Evolutionary conservation across 306 rosid genomes (phyloP).

Genomic region (Glycine soja): DNA sequence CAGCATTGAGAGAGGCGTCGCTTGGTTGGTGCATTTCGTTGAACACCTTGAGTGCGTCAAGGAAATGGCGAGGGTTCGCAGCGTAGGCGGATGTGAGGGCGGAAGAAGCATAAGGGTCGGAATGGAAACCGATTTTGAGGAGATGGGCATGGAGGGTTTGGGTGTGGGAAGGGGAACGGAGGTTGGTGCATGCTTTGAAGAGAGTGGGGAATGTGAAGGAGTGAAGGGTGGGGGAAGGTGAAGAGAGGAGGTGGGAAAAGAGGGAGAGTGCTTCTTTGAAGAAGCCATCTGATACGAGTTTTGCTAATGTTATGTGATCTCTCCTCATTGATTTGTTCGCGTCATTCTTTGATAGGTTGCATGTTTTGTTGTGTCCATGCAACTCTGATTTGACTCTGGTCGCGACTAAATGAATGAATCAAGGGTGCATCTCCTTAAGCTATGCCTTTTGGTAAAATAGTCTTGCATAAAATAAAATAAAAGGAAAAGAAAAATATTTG

Average conservation of each 20-base stretch:
- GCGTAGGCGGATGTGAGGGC: constrained; percentile 59
- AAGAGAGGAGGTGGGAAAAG: constrained; percentile 52
- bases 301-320: constrained; percentile 39
- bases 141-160: constrained; percentile 66
- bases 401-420: too few species aligned
- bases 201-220: constrained; percentile 71
- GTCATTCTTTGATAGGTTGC: too few species aligned
- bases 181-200: constrained; percentile 76
- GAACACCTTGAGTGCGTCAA: constrained; percentile 62
- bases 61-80: constrained; percentile 27
- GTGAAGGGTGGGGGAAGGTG: constrained; percentile 47
- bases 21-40: constrained; percentile 71
- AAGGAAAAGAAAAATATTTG: too few species aligned
- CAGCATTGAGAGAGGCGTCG: constrained; percentile 61
- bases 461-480: too few species aligned
- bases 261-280: constrained; percentile 63
- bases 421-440: too few species aligned
- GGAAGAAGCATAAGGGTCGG: constrained; percentile 62
- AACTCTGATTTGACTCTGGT: too few species aligned
- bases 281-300: constrained; percentile 65
- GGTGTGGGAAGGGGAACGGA: constrained; percentile 44
- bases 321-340: constrained; percentile 55
- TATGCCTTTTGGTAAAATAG: too few species aligned
- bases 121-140: constrained; percentile 63
- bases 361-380: too few species aligned